Base-by-base conservation (phyloP, 306 rosid species). In the Vachellia pachyceras region DNA sequence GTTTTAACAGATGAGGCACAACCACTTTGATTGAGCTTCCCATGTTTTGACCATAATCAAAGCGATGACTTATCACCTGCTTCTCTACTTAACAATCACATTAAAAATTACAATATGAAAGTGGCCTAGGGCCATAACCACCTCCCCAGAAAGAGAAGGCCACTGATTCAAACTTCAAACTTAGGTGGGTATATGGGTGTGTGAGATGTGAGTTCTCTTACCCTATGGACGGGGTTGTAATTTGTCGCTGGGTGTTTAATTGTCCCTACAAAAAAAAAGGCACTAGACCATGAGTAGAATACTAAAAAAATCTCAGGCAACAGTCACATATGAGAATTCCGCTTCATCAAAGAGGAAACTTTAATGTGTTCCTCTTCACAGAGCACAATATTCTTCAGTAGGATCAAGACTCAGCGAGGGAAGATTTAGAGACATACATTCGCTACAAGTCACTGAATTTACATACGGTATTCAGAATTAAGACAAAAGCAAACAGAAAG, bases 401-500 rank as follows among this genome's bases (percentile, higher is more conserved):
- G 4, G 55, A 17, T 78, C 37, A 9, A 22, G 52, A 40, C 18
- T 61, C 70, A 3, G 3, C 44, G 69, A 14, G 68, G 3, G 17
- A 11, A 9, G 58, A 52, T 15, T 25, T 17, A 14, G 17, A 17
- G 35, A n/a, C 23, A 7, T n/a, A n/a, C 22, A 42, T 66, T 65
- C 12, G 76, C 17, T 23, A 37, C 76, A 52, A 4, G 72, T 55
- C 61, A 17, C 61, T 6, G 69, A 10, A 11, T 37, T 58, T 44
- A 11, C 40, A 82, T 47, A 72, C 29, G 70, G 8, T 23, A 58
- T 18, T 42, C 46, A 70, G 69, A 49, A 64, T 41, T 55, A 6
- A 46, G 74, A 74, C 14, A 70, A 17, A 12, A 72, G 4, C 61
- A 74, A 66, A 75, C 71, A n/a, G 5, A 67, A 67, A 75, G 22